These are phyloP conservation scores for Penicillium sp. DNA, from an alignment of 2,329 filamentous ascomycete genomes.

Conservation along the genomic window DNA sequence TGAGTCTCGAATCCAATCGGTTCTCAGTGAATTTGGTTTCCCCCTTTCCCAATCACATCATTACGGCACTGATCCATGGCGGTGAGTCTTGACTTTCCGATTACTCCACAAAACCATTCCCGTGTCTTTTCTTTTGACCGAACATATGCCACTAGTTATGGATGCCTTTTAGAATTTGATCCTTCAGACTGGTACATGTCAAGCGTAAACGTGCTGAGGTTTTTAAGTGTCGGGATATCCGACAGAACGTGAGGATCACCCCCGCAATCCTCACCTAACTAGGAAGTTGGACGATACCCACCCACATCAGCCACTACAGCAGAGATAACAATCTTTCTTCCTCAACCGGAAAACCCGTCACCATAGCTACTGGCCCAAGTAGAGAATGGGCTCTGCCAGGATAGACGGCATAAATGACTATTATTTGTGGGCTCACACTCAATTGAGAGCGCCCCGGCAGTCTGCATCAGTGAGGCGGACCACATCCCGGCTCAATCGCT, in stretches of 20 bases:
- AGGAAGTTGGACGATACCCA: background rate
- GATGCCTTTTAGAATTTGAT: background rate
- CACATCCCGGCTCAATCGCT: background rate
- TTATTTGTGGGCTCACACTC: too few relatives aligned
- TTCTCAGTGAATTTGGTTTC: background rate
- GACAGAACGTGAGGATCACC: background rate
- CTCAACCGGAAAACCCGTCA: too few relatives aligned
- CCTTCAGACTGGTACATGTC: background rate
- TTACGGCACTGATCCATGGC: constrained; percentile 10
- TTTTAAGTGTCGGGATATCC: background rate
- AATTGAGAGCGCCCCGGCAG: background rate
- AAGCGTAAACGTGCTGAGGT: background rate
- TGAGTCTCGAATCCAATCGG: constrained; percentile 4
- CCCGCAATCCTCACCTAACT: background rate
- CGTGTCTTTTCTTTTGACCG: background rate
- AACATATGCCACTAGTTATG: background rate
- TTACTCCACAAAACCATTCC: constrained; percentile 10
- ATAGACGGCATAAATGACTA: background rate
- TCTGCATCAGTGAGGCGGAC: background rate
- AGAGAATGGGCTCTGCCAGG: background rate
- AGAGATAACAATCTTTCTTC: background rate
- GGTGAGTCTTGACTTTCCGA: constrained; percentile 11
- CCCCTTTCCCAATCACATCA: constrained; percentile 10
- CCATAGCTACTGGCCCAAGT: background rate
- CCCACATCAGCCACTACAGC: background rate